Conservation (phyloP, 2,329 filamentous ascomycete species). For the Penicillium sp. region DNA sequence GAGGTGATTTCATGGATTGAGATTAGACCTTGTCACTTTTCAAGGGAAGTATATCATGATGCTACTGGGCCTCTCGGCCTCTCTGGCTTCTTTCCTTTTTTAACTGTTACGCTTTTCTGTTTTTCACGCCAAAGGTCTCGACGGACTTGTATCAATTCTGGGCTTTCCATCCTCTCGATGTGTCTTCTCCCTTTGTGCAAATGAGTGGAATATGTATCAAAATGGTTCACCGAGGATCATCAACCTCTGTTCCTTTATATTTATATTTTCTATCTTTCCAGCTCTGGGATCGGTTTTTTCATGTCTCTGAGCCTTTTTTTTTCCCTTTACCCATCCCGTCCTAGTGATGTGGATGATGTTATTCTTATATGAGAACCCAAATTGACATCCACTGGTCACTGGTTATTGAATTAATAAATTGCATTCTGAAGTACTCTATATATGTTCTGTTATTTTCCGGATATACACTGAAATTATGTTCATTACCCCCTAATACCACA, state of each 20-base stretch:
- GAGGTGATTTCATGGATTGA: too few species aligned
- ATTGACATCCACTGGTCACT: slow-evolving; percentile 9
- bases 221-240: background rate
- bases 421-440: background rate
- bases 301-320: too few species aligned
- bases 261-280: too few species aligned
- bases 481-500: background rate
- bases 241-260: background rate
- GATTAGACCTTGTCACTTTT: background rate
- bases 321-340: slow-evolving; percentile 4
- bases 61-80: background rate
- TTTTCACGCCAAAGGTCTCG: background rate
- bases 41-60: background rate
- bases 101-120: background rate
- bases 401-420: background rate
- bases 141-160: background rate
- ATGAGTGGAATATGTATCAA: slow-evolving; percentile 4
- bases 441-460: background rate
- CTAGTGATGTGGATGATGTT: slow-evolving; percentile 12
- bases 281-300: too few species aligned
- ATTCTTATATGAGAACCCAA: slow-evolving; percentile 9
- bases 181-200: background rate
- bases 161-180: background rate
- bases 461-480: background rate
- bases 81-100: background rate